These are phyloP conservation scores for Fusarium torreyae DNA, from an alignment of 2,329 filamentous ascomycete species.

Conservation along the genomic window DNA sequence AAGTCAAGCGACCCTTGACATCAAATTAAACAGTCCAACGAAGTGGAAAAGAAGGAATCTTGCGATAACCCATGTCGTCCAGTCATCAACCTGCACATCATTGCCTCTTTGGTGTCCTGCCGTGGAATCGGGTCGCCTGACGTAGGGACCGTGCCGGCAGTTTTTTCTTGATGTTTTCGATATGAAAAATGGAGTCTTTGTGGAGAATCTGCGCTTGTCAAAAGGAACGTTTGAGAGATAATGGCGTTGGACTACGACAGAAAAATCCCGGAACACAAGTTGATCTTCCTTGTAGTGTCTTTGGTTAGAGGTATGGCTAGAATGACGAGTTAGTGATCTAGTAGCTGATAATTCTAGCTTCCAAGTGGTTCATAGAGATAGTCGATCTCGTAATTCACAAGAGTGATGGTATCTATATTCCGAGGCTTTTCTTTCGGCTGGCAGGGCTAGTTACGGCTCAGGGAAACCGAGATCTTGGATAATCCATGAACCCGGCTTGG, in stretches of 20 bases:
- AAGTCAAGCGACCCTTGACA: neutral
- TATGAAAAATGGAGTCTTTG: neutral
- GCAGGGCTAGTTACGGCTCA: neutral
- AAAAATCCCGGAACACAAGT: too few species aligned
- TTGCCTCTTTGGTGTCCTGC: slow-evolving; percentile 15
- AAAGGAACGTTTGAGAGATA: too few species aligned
- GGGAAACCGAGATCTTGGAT: neutral
- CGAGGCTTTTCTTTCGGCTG: too few species aligned
- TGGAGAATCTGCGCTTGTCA: neutral
- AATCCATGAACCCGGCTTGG: slow-evolving; percentile 8
- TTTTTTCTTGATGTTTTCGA: neutral
- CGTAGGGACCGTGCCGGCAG: neutral
- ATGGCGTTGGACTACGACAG: too few species aligned
- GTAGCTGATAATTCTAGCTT: too few species aligned
- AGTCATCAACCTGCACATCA: slow-evolving; percentile 14
- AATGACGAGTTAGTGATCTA: too few species aligned
- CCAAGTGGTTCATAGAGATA: too few species aligned
- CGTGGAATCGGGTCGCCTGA: neutral
- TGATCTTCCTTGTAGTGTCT: too few species aligned
- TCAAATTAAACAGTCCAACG: neutral
- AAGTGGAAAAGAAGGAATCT: neutral
- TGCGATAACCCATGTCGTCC: neutral
- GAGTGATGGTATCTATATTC: too few species aligned
- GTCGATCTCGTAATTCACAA: too few species aligned
- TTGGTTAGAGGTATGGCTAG: too few species aligned